Base-by-base conservation (phyloP, 1,284 basidiomycete species). In the Athelia sp. region DNA sequence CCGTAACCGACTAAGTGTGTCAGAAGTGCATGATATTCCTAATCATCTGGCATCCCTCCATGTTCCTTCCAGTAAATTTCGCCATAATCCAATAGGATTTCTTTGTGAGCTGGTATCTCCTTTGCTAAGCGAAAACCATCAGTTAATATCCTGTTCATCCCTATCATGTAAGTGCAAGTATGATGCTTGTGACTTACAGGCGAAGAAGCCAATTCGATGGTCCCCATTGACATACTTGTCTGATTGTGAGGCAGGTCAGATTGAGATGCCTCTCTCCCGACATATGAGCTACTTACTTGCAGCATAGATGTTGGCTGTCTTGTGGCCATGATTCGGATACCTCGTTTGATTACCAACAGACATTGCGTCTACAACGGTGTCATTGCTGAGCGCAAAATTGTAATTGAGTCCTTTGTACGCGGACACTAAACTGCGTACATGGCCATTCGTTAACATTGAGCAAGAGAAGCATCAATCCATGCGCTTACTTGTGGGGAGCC, bases 201-300 rank as follows among this genome's bases (percentile, higher is more conserved):
- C 47, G 10, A 29, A 43, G 19, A 48, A 48, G 13, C 22, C 38
- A 9, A 48, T 48, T 19, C 47, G 38, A 18, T 48, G 47, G 21
- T 48, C 47, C 17, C 47, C 47, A 38, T 48, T 48, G 1, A 48
- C 47, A 8, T 42, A 29, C 17, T 26, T 23, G 38, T 43, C 47
- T 48, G 31, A 18, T 4, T 21, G 43, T 42, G 3, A 4, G n/a
- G 2, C 24, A 19, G 15, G 22, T 29, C 18, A 4, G 31, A 48
- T 4, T 3, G n/a, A 40, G 9, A 40, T 17, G n/a, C 9, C 36
- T n/a, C 9, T 6, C 26, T n/a, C n/a, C 8, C 6, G n/a, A n/a
- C 6, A 8, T n/a, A 40, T 40, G 6, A 29, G 26, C 26, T 4
- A 29, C 26, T 6, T 40, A 40, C 36, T 40, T 40, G 9, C 9